Percentiles rank a stretch among this genome's conserved stretches.
phyloP scores from a whole-genome alignment of 2,329 filamentous ascomycete species.

The Ceratocystis colombiana region DNA sequence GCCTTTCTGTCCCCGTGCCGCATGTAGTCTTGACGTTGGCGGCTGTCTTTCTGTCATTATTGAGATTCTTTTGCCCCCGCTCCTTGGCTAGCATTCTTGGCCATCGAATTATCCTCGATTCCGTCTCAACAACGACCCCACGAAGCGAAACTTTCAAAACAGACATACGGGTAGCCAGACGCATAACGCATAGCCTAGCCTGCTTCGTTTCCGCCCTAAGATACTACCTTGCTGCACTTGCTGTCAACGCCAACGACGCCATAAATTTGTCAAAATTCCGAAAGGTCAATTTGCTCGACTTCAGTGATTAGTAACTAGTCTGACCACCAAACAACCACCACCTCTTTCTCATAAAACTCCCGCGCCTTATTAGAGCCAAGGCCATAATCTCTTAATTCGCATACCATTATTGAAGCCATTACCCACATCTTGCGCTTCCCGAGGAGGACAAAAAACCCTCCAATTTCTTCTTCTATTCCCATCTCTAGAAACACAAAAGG shows the following conservation, averaged over 20 bases:
- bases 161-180: not conserved
- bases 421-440: not conserved
- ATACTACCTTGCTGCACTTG: not conserved
- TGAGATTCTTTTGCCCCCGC: not conserved
- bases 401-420: slow-evolving; percentile 1
- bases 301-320: not conserved
- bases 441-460: not conserved
- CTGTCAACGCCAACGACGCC: slow-evolving; percentile 5
- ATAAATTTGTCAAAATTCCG: not conserved
- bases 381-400: slow-evolving; percentile 1
- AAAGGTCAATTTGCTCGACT: not conserved
- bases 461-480: not conserved
- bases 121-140: not conserved
- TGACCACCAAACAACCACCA: not conserved
- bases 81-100: not conserved
- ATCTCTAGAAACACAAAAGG: not conserved
- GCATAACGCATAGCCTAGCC: not conserved
- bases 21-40: slow-evolving; percentile 1
- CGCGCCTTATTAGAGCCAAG: not conserved
- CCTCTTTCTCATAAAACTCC: not conserved
- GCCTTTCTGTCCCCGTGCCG: not conserved
- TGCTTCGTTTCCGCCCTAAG: not conserved
- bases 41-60: not conserved
- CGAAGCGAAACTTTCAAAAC: not conserved
- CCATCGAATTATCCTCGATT: not conserved